Conservation (phyloP, 768 basidiomycete species). For the Boletus insuetus region DNA sequence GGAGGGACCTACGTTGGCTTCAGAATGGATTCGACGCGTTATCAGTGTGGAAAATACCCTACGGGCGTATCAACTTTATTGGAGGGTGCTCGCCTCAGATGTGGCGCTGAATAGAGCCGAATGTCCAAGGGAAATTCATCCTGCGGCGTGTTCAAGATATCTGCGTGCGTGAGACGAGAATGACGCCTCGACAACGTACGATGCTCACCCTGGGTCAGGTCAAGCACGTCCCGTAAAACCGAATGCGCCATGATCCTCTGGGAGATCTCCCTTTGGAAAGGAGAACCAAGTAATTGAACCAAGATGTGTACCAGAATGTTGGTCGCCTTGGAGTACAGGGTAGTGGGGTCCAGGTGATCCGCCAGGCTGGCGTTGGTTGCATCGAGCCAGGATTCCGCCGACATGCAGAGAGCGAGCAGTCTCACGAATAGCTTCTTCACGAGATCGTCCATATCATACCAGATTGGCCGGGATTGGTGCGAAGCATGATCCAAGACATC, state of each 20-base stretch:
- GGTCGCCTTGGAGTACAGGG: constrained; percentile 47
- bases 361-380: constrained; percentile 38
- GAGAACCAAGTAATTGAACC: constrained; percentile 30
- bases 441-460: constrained; percentile 42
- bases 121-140: constrained; percentile 38
- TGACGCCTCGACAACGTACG: not conserved
- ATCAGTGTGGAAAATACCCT: constrained; percentile 9
- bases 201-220: constrained; percentile 8
- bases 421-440: constrained; percentile 49
- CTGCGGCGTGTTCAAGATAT: constrained; percentile 34
- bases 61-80: constrained; percentile 36
- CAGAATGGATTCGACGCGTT: constrained; percentile 7
- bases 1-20: constrained; percentile 32
- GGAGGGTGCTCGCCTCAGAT: constrained; percentile 30
- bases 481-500: constrained; percentile 53
- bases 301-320: constrained; percentile 44
- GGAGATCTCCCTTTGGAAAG: constrained; percentile 17
- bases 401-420: constrained; percentile 51
- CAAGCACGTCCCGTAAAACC: constrained; percentile 22
- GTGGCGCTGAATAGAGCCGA: constrained; percentile 40
- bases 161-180: constrained; percentile 24
- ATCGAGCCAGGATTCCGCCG: constrained; percentile 60
- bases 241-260: constrained; percentile 20
- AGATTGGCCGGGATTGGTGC: constrained; percentile 50
- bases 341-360: constrained; percentile 43